Base-by-base conservation (phyloP, 495 filamentous ascomycete genomes). In the Talaromyces trachyspermus region DNA sequence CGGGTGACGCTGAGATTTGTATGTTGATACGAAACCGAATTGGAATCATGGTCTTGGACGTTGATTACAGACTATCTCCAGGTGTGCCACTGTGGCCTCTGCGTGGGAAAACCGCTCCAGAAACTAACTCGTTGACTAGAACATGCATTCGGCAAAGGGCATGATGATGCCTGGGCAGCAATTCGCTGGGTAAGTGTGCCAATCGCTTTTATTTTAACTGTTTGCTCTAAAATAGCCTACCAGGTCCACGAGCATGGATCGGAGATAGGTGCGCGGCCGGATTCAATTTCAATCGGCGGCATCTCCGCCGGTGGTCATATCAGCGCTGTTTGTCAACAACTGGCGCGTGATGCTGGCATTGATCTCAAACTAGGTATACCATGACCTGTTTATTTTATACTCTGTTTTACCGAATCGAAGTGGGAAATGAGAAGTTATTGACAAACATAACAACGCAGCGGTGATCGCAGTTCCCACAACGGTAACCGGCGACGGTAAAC, bases 51-150 rank as follows among this genome's bases (percentile, higher is more conserved):
- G 60, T 71, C 9, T 56, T 77, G 19, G 74, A 77, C 42, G 66
- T 77, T n/a, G 64, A 65, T 25, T 77, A 77, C 49, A 68, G 72
- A n/a, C 65, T 69, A 4, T 70, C 68, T 4, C 71, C 74, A 17
- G 65, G 66, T 67, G 49, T 46, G 57, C 22, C n/a, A 5, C 23
- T 9, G 1, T 36, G 42, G n/a, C n/a, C n/a, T n/a, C n/a, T n/a
- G n/a, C n/a, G n/a, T n/a, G n/a, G n/a, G n/a, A n/a, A n/a, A n/a
- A n/a, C n/a, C n/a, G n/a, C n/a, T n/a, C n/a, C n/a, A n/a, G n/a
- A 43, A 45, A 18, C 22, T 12, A 15, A 19, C 41, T 45, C n/a
- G n/a, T 23, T 27, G 22, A n/a, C 6, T 18, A 67, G 72, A 76
- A 52, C 45, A 57, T 14, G 52, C 62, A 12, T 76, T 69, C 53